These are phyloP conservation scores for Raphanus hybrid DNA, from an alignment of 441 rosid species.

Conservation along the genomic window DNA sequence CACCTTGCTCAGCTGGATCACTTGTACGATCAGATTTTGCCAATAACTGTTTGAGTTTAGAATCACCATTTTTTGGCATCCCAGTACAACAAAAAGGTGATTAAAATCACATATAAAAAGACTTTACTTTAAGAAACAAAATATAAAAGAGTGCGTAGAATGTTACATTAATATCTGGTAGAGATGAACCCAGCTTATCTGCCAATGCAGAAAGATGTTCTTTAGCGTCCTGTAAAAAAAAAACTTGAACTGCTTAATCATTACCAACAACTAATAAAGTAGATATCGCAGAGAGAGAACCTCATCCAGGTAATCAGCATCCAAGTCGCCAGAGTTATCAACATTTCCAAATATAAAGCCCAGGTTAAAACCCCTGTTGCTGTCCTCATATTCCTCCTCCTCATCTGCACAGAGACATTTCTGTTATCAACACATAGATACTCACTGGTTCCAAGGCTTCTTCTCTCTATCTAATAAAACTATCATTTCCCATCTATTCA, in stretches of 20 bases:
- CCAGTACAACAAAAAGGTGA: conserved; percentile 24
- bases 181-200: conserved; percentile 87
- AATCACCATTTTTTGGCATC: no score
- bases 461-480: neutral
- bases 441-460: no score
- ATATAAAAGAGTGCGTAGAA: conserved; percentile 28
- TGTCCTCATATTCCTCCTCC: conserved; percentile 83
- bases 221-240: conserved; percentile 85
- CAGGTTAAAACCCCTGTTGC: conserved; percentile 73
- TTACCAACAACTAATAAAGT: neutral
- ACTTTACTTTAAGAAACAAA: conserved; percentile 29
- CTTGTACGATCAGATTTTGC: conserved; percentile 66
- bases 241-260: neutral
- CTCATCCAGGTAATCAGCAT: conserved; percentile 98
- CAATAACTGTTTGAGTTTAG: conserved; percentile 58
- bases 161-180: conserved; percentile 87
- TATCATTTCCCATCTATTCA: conserved; percentile 8
- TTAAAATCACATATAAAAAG: conserved; percentile 36
- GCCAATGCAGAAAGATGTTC: conserved; percentile 96
- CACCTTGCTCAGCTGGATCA: conserved; percentile 96
- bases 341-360: conserved; percentile 97
- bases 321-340: conserved; percentile 94
- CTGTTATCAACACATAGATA: no score
- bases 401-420: conserved; percentile 54
- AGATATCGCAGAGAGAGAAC: conserved; percentile 41